These are phyloP conservation scores for Evernia prunastri DNA, from an alignment of 495 filamentous ascomycete genomes.

Conservation along the genomic window DNA sequence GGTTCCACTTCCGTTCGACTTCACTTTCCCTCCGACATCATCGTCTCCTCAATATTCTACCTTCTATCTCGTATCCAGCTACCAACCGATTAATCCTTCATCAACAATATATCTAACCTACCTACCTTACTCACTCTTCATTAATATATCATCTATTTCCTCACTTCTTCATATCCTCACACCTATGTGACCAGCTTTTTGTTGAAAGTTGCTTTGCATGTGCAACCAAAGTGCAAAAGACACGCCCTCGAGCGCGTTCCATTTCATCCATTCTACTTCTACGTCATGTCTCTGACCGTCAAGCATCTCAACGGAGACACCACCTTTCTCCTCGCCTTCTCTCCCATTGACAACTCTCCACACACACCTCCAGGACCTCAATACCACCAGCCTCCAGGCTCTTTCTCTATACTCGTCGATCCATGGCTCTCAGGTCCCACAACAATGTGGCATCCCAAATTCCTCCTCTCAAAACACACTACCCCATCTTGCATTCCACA, in stretches of 20 bases:
- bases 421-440: conserved; percentile 63
- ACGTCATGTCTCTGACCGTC: conserved; percentile 56
- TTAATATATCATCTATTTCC: no score
- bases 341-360: conserved; percentile 37
- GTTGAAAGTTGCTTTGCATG: background rate
- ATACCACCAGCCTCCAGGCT: conserved; percentile 33
- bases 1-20: background rate
- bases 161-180: background rate
- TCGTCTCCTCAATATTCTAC: no score
- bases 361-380: conserved; percentile 23
- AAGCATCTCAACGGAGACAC: conserved; percentile 64
- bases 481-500: conserved; percentile 51
- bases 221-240: background rate
- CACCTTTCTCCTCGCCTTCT: conserved; percentile 61
- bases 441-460: conserved; percentile 53
- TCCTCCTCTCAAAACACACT: conserved; percentile 52
- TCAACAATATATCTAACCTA: no score
- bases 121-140: no score
- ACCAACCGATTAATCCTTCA: background rate
- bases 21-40: background rate
- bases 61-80: background rate
- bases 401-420: conserved; percentile 62
- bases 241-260: background rate
- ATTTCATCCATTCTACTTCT: background rate
- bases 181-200: background rate